Evolutionary conservation across 768 basidiomycete genomes (phyloP), one percentile per base, ranked within the genome.

Genomic region (Tricholoma hemisulphureum): DNA sequence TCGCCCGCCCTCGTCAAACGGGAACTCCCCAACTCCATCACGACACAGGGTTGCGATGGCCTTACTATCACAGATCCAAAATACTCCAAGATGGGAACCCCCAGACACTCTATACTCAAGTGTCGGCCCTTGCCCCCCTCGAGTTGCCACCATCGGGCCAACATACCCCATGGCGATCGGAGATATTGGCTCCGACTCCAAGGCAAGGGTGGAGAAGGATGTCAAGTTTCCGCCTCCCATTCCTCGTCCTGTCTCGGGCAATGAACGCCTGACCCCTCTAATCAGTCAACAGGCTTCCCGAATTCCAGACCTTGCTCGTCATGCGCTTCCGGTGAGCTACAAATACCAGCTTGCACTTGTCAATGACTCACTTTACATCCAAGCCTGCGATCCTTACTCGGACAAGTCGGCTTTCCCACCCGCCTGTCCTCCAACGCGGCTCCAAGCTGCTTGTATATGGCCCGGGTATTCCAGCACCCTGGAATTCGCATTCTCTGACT

Each of bases 31-130:
- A 3, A 89, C 83, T 53, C 84, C 85, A 28, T 73, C 83, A 4
- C 81, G 87, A 43, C 89, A 92, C 72, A 85, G 84, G 65, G 85
- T 91, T n/a, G 85, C 88, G 4, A 84, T 91, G 81, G 79, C 86
- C 0, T 73, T 92, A 8, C 77, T 91, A 32, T 68, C 77, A 0
- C 81, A 86, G 53, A 74, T 82, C 2, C 83, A 89, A 67, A 69
- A 72, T 20, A 73, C 74, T 21, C 74, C 86, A 9, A 81, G 88
- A 4, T 91, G 89, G 89, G 86, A 88, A 23, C 71, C 84, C 9
- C 77, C 87, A 3, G 82, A 87, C 60, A 85, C 88, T 3, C 68
- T 92, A 43, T 91, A 83, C 64, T 82, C 79, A 0, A 79, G 74
- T 35, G 77, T 83, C 2, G 76, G 75, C 1, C 86, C 87, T 10